Conservation (phyloP, 306 rosid genomes). For the Ochetophila trinervis region DNA sequence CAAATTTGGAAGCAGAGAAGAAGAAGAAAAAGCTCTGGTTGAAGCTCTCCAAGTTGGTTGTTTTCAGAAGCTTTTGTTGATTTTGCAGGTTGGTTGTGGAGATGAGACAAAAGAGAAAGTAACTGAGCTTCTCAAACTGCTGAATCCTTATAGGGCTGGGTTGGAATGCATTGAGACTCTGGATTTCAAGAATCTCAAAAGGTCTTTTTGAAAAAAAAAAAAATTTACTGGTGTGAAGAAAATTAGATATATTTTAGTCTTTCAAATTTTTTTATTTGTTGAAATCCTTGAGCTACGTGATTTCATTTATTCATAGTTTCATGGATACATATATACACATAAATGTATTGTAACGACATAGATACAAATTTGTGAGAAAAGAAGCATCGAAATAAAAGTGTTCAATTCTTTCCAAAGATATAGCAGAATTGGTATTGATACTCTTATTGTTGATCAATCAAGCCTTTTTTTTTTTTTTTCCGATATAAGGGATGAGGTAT, state of each 20-base stretch:
- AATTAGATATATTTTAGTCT: no score
- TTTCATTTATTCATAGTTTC: no score
- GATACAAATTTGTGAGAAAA: no score
- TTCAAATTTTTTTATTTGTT: background rate
- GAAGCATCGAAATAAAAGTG: no score
- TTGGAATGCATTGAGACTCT: slow-evolving; percentile 69
- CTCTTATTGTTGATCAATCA: no score
- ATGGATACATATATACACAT: no score
- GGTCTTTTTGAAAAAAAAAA: slow-evolving; percentile 63
- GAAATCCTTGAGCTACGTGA: slow-evolving; percentile 49
- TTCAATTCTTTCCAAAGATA: no score
- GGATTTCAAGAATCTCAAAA: slow-evolving; percentile 61
- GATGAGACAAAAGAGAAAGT: slow-evolving; percentile 57
- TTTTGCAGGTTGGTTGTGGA: slow-evolving; percentile 61
- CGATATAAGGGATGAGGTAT: no score
- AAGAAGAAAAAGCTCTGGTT: slow-evolving; percentile 33
- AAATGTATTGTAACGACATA: no score
- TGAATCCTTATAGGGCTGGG: slow-evolving; percentile 63
- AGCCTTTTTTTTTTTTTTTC: no score
- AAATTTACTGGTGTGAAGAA: no score
- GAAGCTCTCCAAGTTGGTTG: slow-evolving; percentile 80
- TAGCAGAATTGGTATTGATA: no score
- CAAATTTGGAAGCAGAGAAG: slow-evolving; percentile 34
- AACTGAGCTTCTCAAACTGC: slow-evolving; percentile 57
- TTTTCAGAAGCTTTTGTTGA: slow-evolving; percentile 65